Evolutionary conservation across 257 asterid species (phyloP).

Genomic region (Ilex aquifolium): DNA sequence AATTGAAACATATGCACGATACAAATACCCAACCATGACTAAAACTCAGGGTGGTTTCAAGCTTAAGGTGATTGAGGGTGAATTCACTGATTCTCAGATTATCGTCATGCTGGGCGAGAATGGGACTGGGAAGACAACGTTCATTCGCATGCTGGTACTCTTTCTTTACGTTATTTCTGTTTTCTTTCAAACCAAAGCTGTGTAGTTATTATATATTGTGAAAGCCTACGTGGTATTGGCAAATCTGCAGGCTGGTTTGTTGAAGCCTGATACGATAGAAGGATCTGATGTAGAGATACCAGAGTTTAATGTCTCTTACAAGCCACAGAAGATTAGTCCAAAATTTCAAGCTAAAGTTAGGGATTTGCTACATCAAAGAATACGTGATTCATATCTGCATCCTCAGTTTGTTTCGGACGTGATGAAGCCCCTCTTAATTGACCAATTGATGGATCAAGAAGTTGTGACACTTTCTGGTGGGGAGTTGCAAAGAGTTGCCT

Average conservation of each 20-base stretch:
- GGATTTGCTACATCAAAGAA: constrained; percentile 68
- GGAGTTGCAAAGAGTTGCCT: constrained; percentile 96
- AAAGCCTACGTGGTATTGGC: neutral
- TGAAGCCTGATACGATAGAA: constrained; percentile 81
- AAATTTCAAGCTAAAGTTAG: constrained; percentile 65
- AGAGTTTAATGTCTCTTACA: constrained; percentile 91
- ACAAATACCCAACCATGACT: constrained; percentile 2
- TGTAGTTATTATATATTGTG: constrained; percentile 6
- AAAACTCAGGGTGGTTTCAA: neutral
- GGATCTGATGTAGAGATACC: constrained; percentile 82
- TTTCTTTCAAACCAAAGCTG: constrained; percentile 1
- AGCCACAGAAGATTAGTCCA: constrained; percentile 96
- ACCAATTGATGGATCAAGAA: constrained; percentile 96
- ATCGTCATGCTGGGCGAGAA: constrained; percentile 99
- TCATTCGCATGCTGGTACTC: constrained; percentile 89
- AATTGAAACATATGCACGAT: constrained; percentile 9
- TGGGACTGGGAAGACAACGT: constrained; percentile 98
- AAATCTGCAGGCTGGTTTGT: constrained; percentile 69
- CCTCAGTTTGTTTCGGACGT: constrained; percentile 96
- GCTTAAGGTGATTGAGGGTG: constrained; percentile 75
- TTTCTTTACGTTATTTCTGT: constrained; percentile 3
- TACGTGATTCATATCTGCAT: constrained; percentile 83
- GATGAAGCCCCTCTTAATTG: constrained; percentile 96
- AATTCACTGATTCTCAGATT: constrained; percentile 98
- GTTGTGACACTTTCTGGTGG: constrained; percentile 99